A percentile compares a stretch with the other conserved stretches of the same genome.
Evolutionary conservation across 2,329 filamentous ascomycete species (phyloP).

Genomic region (Xylariales sp.): DNA sequence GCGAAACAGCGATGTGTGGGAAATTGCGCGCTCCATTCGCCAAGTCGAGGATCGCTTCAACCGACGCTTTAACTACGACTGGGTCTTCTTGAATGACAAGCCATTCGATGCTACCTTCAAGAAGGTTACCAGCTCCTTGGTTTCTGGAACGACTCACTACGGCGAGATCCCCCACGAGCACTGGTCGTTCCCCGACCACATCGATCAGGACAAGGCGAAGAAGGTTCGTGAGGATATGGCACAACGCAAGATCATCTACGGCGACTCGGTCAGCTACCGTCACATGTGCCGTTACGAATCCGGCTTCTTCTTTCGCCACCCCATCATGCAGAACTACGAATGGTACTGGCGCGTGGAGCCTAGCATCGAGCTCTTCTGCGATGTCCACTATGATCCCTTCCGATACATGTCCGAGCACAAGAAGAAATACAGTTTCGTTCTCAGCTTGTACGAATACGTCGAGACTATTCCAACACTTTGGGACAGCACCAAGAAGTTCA

Average conservation of each 20-base stretch:
- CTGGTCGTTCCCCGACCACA: conserved; percentile 95
- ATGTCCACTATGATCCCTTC: conserved; percentile 94
- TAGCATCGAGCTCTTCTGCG: conserved; percentile 92
- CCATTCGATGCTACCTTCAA: conserved; percentile 93
- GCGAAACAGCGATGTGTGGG: conserved; percentile 91
- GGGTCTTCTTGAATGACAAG: conserved; percentile 97
- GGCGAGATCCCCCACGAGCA: conserved; percentile 86
- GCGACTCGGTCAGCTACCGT: conserved; percentile 92
- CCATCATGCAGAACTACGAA: conserved; percentile 90
- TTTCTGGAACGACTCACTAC: conserved; percentile 91
- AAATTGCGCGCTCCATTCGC: conserved; percentile 91
- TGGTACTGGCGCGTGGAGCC: conserved; percentile 99
- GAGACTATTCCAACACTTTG: conserved; percentile 96
- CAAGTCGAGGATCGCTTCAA: conserved; percentile 99
- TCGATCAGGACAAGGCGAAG: conserved; percentile 88
- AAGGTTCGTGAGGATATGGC: conserved; percentile 93
- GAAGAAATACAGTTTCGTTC: conserved; percentile 97
- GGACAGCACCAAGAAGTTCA: conserved; percentile 94
- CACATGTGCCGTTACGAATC: conserved; percentile 99
- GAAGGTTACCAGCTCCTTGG: conserved; percentile 79
- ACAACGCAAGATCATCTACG: conserved; percentile 94
- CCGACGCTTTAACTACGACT: conserved; percentile 92
- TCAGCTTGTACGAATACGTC: conserved; percentile 93
- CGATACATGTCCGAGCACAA: conserved; percentile 91
- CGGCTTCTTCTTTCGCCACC: conserved; percentile 97